Conservation (phyloP, 164 flowering plant genomes). For the Umbilicus rupestris region DNA sequence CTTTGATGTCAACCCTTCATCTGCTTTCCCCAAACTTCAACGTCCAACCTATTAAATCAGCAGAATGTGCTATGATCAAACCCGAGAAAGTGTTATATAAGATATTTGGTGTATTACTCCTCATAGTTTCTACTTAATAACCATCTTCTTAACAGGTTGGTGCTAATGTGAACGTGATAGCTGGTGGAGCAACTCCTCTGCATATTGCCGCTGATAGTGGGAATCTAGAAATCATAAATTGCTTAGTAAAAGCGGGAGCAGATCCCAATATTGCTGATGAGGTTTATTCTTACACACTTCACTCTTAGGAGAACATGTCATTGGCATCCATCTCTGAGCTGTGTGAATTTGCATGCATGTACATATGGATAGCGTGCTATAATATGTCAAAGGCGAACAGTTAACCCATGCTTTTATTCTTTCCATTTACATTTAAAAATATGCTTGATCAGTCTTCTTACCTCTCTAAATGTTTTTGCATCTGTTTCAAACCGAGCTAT, state of each 20-base stretch:
- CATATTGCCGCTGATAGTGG: conserved; percentile 92
- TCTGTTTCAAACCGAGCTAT: too few relatives aligned
- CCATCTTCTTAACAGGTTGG: conserved; percentile 57
- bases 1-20: too few relatives aligned
- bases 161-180: conserved; percentile 60
- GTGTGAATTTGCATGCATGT: neutral
- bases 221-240: conserved; percentile 44
- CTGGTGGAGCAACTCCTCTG: conserved; percentile 93
- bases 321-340: neutral
- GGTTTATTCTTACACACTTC: conserved; percentile 27
- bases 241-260: conserved; percentile 83
- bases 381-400: too few relatives aligned
- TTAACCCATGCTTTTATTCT: too few relatives aligned
- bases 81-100: neutral
- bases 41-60: too few relatives aligned
- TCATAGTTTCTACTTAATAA: neutral
- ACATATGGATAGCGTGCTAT: too few relatives aligned
- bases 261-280: conserved; percentile 80
- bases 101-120: neutral
- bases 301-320: neutral
- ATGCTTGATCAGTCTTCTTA: too few relatives aligned
- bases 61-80: too few relatives aligned
- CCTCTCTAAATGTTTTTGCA: too few relatives aligned
- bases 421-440: too few relatives aligned
- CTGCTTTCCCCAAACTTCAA: too few relatives aligned